Base-by-base conservation (phyloP, 2,329 filamentous ascomycete species). In the Fusarium armeniacum region DNA sequence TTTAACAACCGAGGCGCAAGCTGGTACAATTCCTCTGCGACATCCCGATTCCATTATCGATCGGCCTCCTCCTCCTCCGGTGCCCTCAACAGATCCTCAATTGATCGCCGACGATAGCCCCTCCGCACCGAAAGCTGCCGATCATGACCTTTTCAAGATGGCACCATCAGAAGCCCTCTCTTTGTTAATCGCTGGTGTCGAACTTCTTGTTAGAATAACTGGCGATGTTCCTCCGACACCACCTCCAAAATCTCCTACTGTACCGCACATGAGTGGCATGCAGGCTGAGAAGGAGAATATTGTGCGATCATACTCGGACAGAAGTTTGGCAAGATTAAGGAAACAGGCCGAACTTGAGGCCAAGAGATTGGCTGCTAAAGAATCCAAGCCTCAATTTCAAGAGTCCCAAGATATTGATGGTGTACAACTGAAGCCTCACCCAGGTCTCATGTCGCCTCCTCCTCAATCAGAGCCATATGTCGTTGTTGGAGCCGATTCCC, bases 221-320 rank as follows among this genome's bases (percentile, higher is more conserved):
- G 91, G 92, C 76, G 93, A 97, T 75, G 84, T 96, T 15, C 93
- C 92, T 24, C 91, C 91, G 18, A 96, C 91, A n/a, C 92, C 91
- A 58, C 91, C 91, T 7, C 86, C 90, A 3, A 85, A 85, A 55
- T 85, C 85, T 26, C 87, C 88, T 0, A 85, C 85, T 4, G 86
- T 89, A n/a, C 89, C 91, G 24, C 89, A 89, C 76, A 88, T 90
- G 87, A 84, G 83, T 65, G 86, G 84, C 32, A 86, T 90, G 82
- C 86, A 89, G 73, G 83, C 83, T 26, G 89, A 90, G 75, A 90
- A 90, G 76, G 85, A 86, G 59, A 86, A 83, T 53, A 88, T 90
- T 59, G 84, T 85, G 62, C 82, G 87, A 41, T 85, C 85, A 56
- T 84, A 86, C 72, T 89, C 87, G 45, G 85, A 85, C 65, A 86